Conservation (phyloP, 306 rosid genomes). For the Ormosia emarginata region DNA sequence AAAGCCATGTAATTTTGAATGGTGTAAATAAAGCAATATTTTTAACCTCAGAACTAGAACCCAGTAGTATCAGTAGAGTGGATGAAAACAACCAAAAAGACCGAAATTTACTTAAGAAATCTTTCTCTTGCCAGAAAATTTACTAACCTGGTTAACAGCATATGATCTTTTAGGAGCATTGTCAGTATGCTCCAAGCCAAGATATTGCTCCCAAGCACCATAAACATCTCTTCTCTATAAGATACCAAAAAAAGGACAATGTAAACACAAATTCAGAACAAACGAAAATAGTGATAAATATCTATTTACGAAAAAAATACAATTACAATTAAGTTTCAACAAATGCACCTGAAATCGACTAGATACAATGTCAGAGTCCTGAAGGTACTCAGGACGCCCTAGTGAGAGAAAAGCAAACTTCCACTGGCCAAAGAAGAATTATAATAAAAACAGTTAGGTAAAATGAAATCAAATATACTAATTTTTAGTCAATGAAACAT, state of each 20-base stretch:
- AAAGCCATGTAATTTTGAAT: slow-evolving; percentile 4
- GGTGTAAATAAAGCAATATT: neutral
- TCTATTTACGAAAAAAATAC: neutral
- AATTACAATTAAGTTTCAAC: neutral
- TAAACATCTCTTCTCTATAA: slow-evolving; percentile 86
- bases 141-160: slow-evolving; percentile 66
- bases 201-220: slow-evolving; percentile 95
- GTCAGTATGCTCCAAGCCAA: slow-evolving; percentile 87
- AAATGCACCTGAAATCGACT: slow-evolving; percentile 70
- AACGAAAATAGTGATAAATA: neutral
- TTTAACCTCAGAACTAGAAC: neutral
- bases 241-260: neutral
- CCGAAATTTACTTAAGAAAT: neutral
- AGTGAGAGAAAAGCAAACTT: slow-evolving; percentile 81
- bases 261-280: slow-evolving; percentile 1
- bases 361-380: slow-evolving; percentile 70
- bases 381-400: slow-evolving; percentile 87
- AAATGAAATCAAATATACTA: neutral
- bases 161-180: slow-evolving; percentile 75
- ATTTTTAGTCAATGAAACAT: neutral
- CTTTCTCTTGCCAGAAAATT: neutral
- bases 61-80: neutral
- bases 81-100: neutral
- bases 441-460: neutral
- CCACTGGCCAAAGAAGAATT: slow-evolving; percentile 53